Evolutionary conservation across 1,139 yeast species (phyloP), one percentile per base, ranked within the genome.

Genomic region (Saccharomyces pastorianus): DNA sequence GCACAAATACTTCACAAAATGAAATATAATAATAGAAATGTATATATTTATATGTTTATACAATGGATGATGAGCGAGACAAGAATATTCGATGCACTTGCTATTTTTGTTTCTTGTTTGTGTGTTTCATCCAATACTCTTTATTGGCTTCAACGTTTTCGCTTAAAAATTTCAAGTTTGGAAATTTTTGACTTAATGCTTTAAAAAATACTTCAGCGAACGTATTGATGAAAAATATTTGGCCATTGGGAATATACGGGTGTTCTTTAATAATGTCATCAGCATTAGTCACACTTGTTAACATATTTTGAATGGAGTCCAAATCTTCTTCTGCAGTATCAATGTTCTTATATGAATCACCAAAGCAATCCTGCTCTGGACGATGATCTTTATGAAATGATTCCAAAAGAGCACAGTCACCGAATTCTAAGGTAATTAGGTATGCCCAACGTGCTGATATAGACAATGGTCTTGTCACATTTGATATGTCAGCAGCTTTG

Each of bases 401-500:
- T 59, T 84, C 88, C 51, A 89, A 73, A 46, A 69, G 69, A 6
- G 77, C 74, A 52, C 89, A 83, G 66, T 88, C 93, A 50, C 78
- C 80, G 63, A 90, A 88, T 70, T 91, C 98, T 59, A 86, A 74
- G 1, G 85, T 78, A 51, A 91, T 77, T 9, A 84, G 83, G 59
- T 81, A 74, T 4, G 96, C 96, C 97, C 98, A 91, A 70, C 85
- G 85, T 1, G 89, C 80, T 11, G 95, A 84, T 4, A 89, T 82
- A 48, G 80, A 73, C 54, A 88, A 73, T 1, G 91, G 89, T 56
- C 98, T 76, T 2, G 96, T 82, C 27, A 90, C 96, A 68, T 91
- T 91, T 34, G 96, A 88, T 51, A 91, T 90, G 70, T 91, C 98
- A 0, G 97, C 97, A 70, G 96, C 89, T 72, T 91, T 91, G 58